Evolutionary conservation across 1,139 yeast genomes (phyloP), one percentile per base, ranked within the genome.

Genomic region (Candida pseudoviswanathii): DNA sequence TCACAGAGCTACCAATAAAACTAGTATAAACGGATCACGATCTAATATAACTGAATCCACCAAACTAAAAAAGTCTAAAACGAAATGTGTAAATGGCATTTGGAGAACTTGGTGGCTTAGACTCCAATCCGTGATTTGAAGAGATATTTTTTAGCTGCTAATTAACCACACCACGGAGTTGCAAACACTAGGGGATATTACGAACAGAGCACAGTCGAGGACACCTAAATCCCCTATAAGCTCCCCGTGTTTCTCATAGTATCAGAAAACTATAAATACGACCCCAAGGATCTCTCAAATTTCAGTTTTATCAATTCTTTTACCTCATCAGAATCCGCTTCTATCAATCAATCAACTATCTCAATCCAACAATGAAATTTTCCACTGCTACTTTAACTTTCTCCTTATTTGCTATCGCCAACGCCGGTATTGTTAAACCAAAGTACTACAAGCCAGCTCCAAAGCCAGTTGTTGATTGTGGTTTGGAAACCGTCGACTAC

Each of bases 401-500:
- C 5, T 26, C 45, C 10, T 34, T 43, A 36, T 26, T 29, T 29
- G 34, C 45, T 9, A 26, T 36, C 9, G 34, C n/a, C 30, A 37
- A 43, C 9, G 45, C 45, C 36, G 41, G 45, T 34, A 5, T 34
- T 36, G 6, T 29, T 7, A 31, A 32, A 4, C 44, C 44, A 9
- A 25, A 8, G 5, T 34, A 43, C 34, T 27, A 34, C 41, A 11
- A 27, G 10, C 45, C 45, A 43, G n/a, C n/a, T n/a, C n/a, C n/a
- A n/a, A 26, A 34, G 24, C 29, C 30, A 30, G 22, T 10, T 11
- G 7, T 7, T 3, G 38, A 24, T 10, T 30, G 16, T 41, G 30
- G 32, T 27, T 27, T 43, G 11, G 29, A 27, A 27, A 38, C 51
- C 8, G 50, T 51, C 29, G 46, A 41, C 22, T 38, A 45, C 21